Conservation (phyloP, 257 asterid genomes). For the Penstemon eatonii region DNA sequence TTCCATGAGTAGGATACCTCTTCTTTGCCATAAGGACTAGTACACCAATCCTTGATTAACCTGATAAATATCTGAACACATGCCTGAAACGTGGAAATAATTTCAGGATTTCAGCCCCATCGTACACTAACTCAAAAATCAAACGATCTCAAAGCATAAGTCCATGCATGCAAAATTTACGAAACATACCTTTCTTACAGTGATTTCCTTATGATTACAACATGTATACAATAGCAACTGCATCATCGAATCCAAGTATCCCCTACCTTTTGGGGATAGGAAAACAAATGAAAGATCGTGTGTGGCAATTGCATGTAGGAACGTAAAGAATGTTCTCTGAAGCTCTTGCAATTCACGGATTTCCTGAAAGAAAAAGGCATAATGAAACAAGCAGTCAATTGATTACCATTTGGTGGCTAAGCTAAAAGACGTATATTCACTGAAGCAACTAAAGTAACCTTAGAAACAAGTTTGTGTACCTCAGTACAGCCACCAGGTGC, state of each 20-base stretch:
- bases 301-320: conserved; percentile 70
- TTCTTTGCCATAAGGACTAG: conserved; percentile 60
- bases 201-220: conserved; percentile 82
- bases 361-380: conserved; percentile 55
- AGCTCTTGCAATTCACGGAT: conserved; percentile 91
- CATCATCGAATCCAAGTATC: conserved; percentile 70
- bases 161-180: conserved; percentile 13
- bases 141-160: conserved; percentile 16
- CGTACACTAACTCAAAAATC: not conserved
- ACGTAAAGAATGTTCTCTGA: conserved; percentile 72
- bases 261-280: conserved; percentile 57
- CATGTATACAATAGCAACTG: conserved; percentile 65
- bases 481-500: conserved; percentile 87
- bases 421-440: not conserved
- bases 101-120: conserved; percentile 18
- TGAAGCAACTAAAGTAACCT: conserved; percentile 17
- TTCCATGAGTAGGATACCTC: conserved; percentile 47
- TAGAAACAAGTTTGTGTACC: conserved; percentile 44
- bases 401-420: conserved; percentile 7
- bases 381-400: conserved; percentile 6
- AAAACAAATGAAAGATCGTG: conserved; percentile 82
- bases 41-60: conserved; percentile 92
- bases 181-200: conserved; percentile 63
- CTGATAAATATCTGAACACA: conserved; percentile 86
- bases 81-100: conserved; percentile 48